phyloP scores from a whole-genome alignment of 495 filamentous ascomycete species.

The Emericellopsis terricola region DNA sequence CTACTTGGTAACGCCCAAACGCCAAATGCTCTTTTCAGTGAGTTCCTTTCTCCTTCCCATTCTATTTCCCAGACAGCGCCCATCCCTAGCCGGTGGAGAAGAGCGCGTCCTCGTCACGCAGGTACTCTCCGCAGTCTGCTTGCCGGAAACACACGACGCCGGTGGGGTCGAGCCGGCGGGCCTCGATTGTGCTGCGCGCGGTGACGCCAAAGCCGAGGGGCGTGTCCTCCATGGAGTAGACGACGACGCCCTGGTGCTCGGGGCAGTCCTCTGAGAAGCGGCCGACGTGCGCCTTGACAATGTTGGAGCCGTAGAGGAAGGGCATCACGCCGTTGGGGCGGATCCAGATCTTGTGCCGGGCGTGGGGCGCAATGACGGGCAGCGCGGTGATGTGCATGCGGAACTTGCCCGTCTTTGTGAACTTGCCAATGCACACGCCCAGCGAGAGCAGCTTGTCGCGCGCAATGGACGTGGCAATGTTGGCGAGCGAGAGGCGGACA shows the following conservation, averaged over 20 bases:
- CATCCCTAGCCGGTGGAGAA: constrained; percentile 11
- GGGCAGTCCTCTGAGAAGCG: constrained; percentile 77
- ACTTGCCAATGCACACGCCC: constrained; percentile 76
- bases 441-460: constrained; percentile 62
- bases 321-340: constrained; percentile 92
- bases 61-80: no score
- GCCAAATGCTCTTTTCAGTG: no score
- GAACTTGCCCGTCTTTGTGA: constrained; percentile 89
- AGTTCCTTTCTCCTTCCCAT: no score
- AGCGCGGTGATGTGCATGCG: constrained; percentile 69
- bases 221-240: constrained; percentile 60
- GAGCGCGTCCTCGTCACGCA: constrained; percentile 55
- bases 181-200: constrained; percentile 65
- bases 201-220: constrained; percentile 58
- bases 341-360: constrained; percentile 88
- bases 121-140: constrained; percentile 80
- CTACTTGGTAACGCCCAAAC: no score
- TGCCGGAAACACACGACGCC: constrained; percentile 72
- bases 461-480: constrained; percentile 69
- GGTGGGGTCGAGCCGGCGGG: constrained; percentile 69
- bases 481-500: constrained; percentile 68
- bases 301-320: constrained; percentile 76
- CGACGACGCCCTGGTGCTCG: constrained; percentile 56
- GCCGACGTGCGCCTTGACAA: constrained; percentile 84
- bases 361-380: constrained; percentile 70